Percentiles rank a stretch among this genome's conserved stretches.
These are phyloP conservation scores for Calonectria pteridis DNA, from an alignment of 2,329 filamentous ascomycete genomes.

Conservation along the genomic window DNA sequence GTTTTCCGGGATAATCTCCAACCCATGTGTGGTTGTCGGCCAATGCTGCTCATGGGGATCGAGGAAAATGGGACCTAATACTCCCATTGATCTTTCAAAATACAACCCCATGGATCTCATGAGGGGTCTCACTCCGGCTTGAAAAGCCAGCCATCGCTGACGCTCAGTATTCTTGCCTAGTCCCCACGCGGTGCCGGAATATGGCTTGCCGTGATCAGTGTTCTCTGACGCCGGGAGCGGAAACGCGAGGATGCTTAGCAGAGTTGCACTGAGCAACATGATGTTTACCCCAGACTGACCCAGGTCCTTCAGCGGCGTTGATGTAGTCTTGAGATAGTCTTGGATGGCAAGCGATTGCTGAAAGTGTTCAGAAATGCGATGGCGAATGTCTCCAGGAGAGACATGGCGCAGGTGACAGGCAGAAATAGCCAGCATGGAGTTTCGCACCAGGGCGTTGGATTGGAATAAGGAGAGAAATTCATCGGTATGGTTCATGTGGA, in stretches of 20 bases:
- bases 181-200: not conserved
- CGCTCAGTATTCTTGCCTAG: not conserved
- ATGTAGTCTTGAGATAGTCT: not conserved
- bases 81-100: not conserved
- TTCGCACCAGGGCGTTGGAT: not conserved
- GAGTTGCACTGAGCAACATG: not conserved
- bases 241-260: not conserved
- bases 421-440: not conserved
- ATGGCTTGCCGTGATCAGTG: not conserved
- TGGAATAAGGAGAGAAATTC: not conserved
- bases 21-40: not conserved
- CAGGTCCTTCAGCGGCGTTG: not conserved
- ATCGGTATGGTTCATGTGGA: not conserved
- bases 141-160: not conserved
- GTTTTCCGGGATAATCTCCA: not conserved
- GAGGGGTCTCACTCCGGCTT: not conserved
- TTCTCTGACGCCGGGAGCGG: not conserved
- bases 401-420: not conserved
- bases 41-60: not conserved
- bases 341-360: conserved; percentile 1
- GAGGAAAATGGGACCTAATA: not conserved
- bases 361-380: conserved; percentile 5
- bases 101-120: not conserved
- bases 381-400: not conserved
- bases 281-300: not conserved